Base-by-base conservation (phyloP, 2,329 filamentous ascomycete species). In the Aspergillus brunneoviolaceus region DNA sequence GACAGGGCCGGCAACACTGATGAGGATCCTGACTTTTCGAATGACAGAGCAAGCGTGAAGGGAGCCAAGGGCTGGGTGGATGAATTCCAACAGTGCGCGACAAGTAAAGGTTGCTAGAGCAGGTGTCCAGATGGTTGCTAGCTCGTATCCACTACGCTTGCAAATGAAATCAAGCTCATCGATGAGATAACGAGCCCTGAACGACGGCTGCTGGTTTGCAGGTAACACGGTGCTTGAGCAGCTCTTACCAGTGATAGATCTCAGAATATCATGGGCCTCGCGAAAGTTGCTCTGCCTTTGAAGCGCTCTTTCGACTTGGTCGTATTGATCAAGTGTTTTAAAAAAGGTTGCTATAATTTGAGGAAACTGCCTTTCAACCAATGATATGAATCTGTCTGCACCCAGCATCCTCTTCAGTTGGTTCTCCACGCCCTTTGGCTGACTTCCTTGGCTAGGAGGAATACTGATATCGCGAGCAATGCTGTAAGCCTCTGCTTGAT, bases 21-120 rank as follows among this genome's bases (percentile, higher is more conserved):
- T 83, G 16, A 98, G 77, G 9, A 97, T 85, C 35, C 92, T 85
- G 51, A 98, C 83, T 71, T 96, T 96, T 45, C 93, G 88, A 55
- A 99, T 83, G 3, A 96, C 87, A 1, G 92, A 89, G 72, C 92
- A 95, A 42, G 91, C 89, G 74, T 97, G 90, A 5, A 97, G 80
- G 21, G 95, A 90, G 0, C 95, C 96, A 5, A 98, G 79, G 0
- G 92, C 90, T 21, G 89, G 85, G 69, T 96, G 88, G 19, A 97
- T 89, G 1, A 88, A 89, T 71, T 92, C 89, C 57, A 99, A 80
- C 2, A 99, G 82, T 63, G 85, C 88, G 55, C 96, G 87, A 56
- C 90, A 87, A 27, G 96, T 84, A 60, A 87, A 89, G 0, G 88
- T 85, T 54, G 92, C 87, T 47, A 93, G 79, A 3, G 89, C 83